Base-by-base conservation (phyloP, 345 rosid genomes). In the Acer saccharum region DNA sequence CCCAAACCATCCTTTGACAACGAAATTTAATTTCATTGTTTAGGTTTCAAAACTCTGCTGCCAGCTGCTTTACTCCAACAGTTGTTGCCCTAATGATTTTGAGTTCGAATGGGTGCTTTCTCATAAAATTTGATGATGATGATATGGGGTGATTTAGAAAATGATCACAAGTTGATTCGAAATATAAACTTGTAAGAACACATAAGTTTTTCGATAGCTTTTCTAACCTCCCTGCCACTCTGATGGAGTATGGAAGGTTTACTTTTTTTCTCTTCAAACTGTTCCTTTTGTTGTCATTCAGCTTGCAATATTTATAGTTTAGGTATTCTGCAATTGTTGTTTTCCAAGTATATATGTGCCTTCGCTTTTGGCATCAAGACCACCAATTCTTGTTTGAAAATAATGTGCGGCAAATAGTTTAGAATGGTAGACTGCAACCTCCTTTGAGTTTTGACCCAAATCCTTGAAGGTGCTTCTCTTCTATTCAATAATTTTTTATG, bases 371-470 rank as follows among this genome's bases (percentile, higher is more conserved):
- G 27, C 27, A 25, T 25, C 27, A 25, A 25, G 27, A 25, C 27
- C 27, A 25, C 27, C 27, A 25, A 25, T 25, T 25, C 27, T 25
- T 25, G 27, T 25, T 25, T 25, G 27, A 41, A 41, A 41, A 41
- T 41, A 41, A 41, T 41, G 44, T 41, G 44, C 44, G 44, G 44
- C 44, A 41, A 41, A 41, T 41, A 1, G 27, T 1, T 25, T 1
- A 25, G 27, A 25, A 25, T 25, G 44, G 44, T 5, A 41, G 44
- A 41, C 44, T 41, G 77, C 90, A 80, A 69, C 99, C 97, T 84
- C 99, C 92, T 81, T 84, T 93, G 72, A 84, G 85, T 93, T 81
- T 84, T 93, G 72, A 84, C 86, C 75, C 88, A 92, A 78, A 84
- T 93, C 70, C 97, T 93, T 76, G 89, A 87, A 91, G 99, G 99